Conservation (phyloP, 2,329 filamentous ascomycete genomes). For the Ophiostoma quercus region DNA sequence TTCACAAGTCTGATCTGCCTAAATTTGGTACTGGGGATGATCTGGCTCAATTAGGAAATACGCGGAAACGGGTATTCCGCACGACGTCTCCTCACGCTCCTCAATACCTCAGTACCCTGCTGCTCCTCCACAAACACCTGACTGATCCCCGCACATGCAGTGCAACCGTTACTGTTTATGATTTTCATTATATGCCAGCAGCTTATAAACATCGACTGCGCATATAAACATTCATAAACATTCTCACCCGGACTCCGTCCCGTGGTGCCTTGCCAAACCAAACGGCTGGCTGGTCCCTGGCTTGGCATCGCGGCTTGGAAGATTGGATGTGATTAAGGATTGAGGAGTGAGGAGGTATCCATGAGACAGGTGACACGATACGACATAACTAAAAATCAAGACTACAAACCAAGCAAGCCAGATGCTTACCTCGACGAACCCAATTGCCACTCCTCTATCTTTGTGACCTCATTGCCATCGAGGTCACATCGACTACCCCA, state of each 20-base stretch:
- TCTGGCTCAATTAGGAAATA: slow-evolving; percentile 1
- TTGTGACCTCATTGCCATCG: too few species aligned
- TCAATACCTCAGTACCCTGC: background rate
- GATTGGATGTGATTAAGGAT: background rate
- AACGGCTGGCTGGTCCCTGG: background rate
- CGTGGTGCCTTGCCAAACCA: background rate
- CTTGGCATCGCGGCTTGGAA: background rate
- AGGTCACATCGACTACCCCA: background rate
- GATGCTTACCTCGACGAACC: background rate
- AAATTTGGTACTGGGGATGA: background rate
- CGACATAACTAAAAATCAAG: background rate
- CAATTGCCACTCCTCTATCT: background rate
- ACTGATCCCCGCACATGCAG: background rate
- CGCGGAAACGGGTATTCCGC: slow-evolving; percentile 1
- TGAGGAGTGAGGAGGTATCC: background rate
- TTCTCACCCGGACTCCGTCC: background rate
- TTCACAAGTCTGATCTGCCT: background rate
- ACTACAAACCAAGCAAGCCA: background rate
- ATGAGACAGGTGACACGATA: background rate
- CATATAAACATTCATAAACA: background rate
- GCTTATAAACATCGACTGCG: background rate
- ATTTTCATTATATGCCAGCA: background rate
- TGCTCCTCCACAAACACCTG: background rate
- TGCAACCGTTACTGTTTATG: background rate
- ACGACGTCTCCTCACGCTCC: background rate